Base-by-base conservation (phyloP, 2,329 filamentous ascomycete species). In the Calonectria ilicicola region DNA sequence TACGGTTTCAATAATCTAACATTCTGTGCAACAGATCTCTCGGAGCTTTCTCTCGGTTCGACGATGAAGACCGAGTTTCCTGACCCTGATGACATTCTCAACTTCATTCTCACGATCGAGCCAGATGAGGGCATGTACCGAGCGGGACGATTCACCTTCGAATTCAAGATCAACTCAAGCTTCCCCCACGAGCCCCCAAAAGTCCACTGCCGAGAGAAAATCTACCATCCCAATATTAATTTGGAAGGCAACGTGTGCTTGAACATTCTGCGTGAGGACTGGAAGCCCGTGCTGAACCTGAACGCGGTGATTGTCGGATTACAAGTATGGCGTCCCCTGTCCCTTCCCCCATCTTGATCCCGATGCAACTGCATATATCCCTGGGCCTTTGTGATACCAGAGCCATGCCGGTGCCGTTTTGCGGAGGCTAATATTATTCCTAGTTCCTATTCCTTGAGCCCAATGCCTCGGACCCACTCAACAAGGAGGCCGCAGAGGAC, bases 211-310 rank as follows among this genome's bases (percentile, higher is more conserved):
- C 94, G 93, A 78, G 95, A 99, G 86, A 98, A 98, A 89, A 98
- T 99, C 80, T 99, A 99, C 87, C 97, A 99, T 83, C 97, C 97
- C 7, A 99, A 99, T 85, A 99, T 99, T 83, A 97, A 99, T 82
- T 90, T 98, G 47, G 95, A 98, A 83, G 97, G 97, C 79, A 99
- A 99, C 83, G 96, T 99, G 75, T 99, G 97, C 87, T 86, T 99
- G 81, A 99, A 99, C 84, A 99, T 99, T 80, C 85, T 99, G 81
- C 89, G 97, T 74, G 97, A 99, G 86, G 97, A 99, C 87, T 99
- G 97, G 97, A 99, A 98, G 88, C 97, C 97, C 0, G 97, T 99
- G 53, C 87, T 99, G 82, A 98, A 98, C 84, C 85, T 99, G 83
- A 98, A 98, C 82, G 96, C 97, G 19, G 95, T 98, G 47, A 97